Percentiles rank a stretch among this genome's conserved stretches.
phyloP scores from a whole-genome alignment of 2,329 filamentous ascomycete species.

The Plenodomus lindquistii region DNA sequence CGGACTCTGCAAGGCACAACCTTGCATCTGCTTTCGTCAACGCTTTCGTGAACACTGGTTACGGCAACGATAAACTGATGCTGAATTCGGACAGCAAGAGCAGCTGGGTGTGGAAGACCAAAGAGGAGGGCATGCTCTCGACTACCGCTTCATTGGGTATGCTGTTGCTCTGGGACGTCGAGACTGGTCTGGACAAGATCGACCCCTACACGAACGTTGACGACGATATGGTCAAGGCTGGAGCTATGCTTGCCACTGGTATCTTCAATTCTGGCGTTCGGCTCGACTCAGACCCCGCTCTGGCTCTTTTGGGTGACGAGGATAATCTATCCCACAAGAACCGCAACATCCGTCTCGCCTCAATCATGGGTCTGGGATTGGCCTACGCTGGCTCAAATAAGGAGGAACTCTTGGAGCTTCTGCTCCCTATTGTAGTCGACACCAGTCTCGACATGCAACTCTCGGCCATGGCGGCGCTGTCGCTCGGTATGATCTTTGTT shows the following conservation, averaged over 20 bases:
- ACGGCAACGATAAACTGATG: constrained; percentile 97
- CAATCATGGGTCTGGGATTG: constrained; percentile 94
- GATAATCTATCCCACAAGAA: constrained; percentile 81
- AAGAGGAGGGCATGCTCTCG: constrained; percentile 96
- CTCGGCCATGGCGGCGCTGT: constrained; percentile 91
- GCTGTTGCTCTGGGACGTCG: constrained; percentile 90
- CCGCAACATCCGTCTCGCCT: constrained; percentile 75
- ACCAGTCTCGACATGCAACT: constrained; percentile 88
- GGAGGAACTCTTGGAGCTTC: constrained; percentile 79
- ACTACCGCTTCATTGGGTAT: constrained; percentile 93
- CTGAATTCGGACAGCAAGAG: constrained; percentile 79
- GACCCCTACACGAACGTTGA: constrained; percentile 88
- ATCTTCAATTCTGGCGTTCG: constrained; percentile 94
- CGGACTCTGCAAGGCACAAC: constrained; percentile 95
- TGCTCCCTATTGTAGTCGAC: constrained; percentile 86
- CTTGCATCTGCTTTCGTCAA: constrained; percentile 96
- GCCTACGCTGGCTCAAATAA: constrained; percentile 95
- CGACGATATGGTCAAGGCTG: constrained; percentile 85
- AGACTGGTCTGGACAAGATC: constrained; percentile 88
- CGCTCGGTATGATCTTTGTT: constrained; percentile 88
- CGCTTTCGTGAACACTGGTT: constrained; percentile 94
- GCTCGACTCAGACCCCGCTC: constrained; percentile 84
- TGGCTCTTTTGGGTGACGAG: constrained; percentile 80
- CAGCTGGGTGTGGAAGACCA: constrained; percentile 99
- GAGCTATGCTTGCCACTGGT: constrained; percentile 88